These are phyloP conservation scores for Ganoderma boninense DNA, from an alignment of 1,284 basidiomycete genomes.

Conservation along the genomic window DNA sequence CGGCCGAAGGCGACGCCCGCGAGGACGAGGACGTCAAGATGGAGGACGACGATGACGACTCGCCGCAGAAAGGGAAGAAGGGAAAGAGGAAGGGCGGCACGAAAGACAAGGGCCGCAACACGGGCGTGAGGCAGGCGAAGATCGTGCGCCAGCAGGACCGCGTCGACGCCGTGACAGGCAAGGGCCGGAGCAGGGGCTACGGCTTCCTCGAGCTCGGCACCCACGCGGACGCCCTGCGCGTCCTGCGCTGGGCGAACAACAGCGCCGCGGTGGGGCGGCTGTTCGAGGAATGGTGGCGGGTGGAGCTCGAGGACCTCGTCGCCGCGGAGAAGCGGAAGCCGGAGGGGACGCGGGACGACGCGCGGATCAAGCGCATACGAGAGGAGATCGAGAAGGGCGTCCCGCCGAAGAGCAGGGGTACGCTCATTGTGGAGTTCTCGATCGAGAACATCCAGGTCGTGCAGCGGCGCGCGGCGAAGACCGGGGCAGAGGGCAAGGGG, in stretches of 20 bases:
- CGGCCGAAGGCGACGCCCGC: slow-evolving; percentile 36
- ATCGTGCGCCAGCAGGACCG: slow-evolving; percentile 89
- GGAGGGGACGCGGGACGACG: slow-evolving; percentile 52
- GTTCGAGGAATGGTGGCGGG: slow-evolving; percentile 85
- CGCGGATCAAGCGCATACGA: slow-evolving; percentile 64
- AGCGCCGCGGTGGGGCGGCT: slow-evolving; percentile 73
- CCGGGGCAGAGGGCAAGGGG: slow-evolving; percentile 6
- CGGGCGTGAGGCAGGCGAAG: slow-evolving; percentile 87
- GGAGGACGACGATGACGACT: slow-evolving; percentile 41
- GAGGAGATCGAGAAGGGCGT: slow-evolving; percentile 64
- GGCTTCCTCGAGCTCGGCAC: slow-evolving; percentile 93
- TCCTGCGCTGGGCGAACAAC: slow-evolving; percentile 95
- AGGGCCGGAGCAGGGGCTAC: slow-evolving; percentile 91
- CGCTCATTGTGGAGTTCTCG: slow-evolving; percentile 90
- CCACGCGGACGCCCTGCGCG: slow-evolving; percentile 91
- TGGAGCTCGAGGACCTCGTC: slow-evolving; percentile 78
- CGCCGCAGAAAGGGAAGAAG: slow-evolving; percentile 39
- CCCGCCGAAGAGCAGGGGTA: slow-evolving; percentile 58
- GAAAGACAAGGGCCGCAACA: slow-evolving; percentile 56
- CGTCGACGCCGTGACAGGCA: slow-evolving; percentile 86
- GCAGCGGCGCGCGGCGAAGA: slow-evolving; percentile 65
- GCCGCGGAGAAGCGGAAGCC: slow-evolving; percentile 64
- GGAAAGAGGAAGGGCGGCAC: slow-evolving; percentile 25
- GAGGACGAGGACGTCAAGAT: slow-evolving; percentile 40
- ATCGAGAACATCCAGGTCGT: slow-evolving; percentile 94